Evolutionary conservation across 805 yeast genomes (phyloP).

Genomic region (Lachancea mirantina): DNA sequence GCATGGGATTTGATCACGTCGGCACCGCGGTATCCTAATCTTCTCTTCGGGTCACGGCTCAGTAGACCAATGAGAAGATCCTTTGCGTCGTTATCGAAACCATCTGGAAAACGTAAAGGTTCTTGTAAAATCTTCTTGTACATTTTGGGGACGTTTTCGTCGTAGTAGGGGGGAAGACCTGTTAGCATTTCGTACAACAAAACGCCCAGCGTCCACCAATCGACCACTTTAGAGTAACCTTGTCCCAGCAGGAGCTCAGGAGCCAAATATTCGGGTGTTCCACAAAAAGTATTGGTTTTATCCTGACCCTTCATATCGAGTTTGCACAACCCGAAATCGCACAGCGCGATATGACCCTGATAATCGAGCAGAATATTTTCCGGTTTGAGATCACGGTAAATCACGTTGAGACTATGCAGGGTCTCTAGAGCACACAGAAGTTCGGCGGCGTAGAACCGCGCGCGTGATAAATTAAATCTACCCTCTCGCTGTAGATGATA

Average conservation of each 20-base stretch:
- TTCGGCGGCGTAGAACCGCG: slow-evolving; percentile 93
- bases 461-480: slow-evolving; percentile 76
- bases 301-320: slow-evolving; percentile 88
- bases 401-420: slow-evolving; percentile 82
- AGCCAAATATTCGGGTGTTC: slow-evolving; percentile 95
- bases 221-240: slow-evolving; percentile 93
- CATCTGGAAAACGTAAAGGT: slow-evolving; percentile 81
- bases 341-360: slow-evolving; percentile 95
- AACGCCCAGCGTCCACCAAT: slow-evolving; percentile 98
- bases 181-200: slow-evolving; percentile 92
- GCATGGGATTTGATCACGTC: slow-evolving; percentile 75
- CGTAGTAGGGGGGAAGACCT: slow-evolving; percentile 95
- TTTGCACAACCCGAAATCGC: slow-evolving; percentile 96
- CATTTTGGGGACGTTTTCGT: slow-evolving; percentile 89
- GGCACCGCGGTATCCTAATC: slow-evolving; percentile 77
- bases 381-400: slow-evolving; percentile 93
- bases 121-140: slow-evolving; percentile 87
- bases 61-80: slow-evolving; percentile 68
- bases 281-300: slow-evolving; percentile 89
- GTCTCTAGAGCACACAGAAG: slow-evolving; percentile 88
- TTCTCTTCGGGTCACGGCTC: slow-evolving; percentile 74
- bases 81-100: slow-evolving; percentile 79
- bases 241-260: slow-evolving; percentile 88
- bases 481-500: slow-evolving; percentile 91
- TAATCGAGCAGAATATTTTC: slow-evolving; percentile 91